Evolutionary conservation across 73 alveolate genomes (phyloP).

Genomic region (Paramecium octaurelia): DNA sequence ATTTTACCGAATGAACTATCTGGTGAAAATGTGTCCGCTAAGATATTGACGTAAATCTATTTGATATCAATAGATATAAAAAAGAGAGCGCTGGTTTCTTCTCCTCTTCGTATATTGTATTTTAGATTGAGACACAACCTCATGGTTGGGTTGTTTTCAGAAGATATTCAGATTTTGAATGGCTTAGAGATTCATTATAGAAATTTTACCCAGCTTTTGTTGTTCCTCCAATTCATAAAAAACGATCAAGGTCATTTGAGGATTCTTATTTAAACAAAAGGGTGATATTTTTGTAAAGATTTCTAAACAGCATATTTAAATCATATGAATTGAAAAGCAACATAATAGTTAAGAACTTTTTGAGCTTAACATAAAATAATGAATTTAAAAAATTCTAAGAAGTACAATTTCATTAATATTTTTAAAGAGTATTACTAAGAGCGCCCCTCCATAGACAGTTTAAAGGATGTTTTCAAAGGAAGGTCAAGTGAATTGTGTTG

Average conservation of each 20-base stretch:
- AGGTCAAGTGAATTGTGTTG: not conserved
- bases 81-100: constrained; percentile 41
- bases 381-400: constrained; percentile 14
- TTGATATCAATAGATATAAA: not conserved
- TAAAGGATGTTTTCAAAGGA: not conserved
- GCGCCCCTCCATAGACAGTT: not conserved
- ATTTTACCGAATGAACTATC: constrained; percentile 1
- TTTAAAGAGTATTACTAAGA: not conserved
- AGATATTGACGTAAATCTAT: not conserved
- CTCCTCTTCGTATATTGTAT: constrained; percentile 22
- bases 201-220: constrained; percentile 54
- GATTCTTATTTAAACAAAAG: constrained; percentile 1
- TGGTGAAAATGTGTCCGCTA: not conserved
- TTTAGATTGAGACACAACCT: constrained; percentile 43
- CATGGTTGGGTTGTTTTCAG: constrained; percentile 40
- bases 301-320: not conserved
- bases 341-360: not conserved
- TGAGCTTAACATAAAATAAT: not conserved
- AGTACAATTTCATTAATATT: not conserved
- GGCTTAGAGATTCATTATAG: constrained; percentile 53
- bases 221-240: constrained; percentile 68
- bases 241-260: constrained; percentile 33
- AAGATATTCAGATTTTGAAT: constrained; percentile 64
- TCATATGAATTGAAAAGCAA: constrained; percentile 41
- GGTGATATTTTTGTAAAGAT: constrained; percentile 13